phyloP scores from a whole-genome alignment of 2,329 filamentous ascomycete genomes.

The Drechslerella dactyloides region DNA sequence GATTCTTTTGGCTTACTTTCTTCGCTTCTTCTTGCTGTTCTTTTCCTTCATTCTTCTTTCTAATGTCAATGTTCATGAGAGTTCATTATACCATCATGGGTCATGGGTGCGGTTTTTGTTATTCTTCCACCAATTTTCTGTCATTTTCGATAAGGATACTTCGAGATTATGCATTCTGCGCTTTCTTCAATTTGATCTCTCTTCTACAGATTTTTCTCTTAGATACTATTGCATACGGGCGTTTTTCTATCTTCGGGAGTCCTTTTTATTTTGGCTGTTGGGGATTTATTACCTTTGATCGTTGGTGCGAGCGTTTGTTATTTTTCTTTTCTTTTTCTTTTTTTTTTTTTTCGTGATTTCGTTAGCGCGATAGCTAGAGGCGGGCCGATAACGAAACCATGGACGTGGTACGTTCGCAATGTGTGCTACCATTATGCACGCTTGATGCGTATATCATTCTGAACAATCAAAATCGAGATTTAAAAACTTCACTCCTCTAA shows the following conservation, averaged over 20 bases:
- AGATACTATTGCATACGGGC: background rate
- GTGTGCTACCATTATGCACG: no score
- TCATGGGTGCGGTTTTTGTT: conserved; percentile 13
- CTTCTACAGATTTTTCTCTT: background rate
- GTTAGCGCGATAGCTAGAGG: background rate
- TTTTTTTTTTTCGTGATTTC: background rate
- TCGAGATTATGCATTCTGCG: background rate
- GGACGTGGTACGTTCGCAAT: no score
- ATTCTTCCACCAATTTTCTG: conserved; percentile 2
- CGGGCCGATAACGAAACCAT: background rate
- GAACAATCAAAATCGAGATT: no score
- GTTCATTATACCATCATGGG: conserved; percentile 13
- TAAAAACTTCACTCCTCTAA: no score
- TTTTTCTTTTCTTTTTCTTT: background rate
- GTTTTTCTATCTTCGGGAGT: background rate
- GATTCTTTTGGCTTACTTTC: conserved; percentile 49
- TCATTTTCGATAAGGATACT: conserved; percentile 14
- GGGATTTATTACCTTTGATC: no score
- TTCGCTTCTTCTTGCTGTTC: no score
- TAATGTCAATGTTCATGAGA: conserved; percentile 38
- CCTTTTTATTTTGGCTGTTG: no score
- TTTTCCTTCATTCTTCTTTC: conserved; percentile 28
- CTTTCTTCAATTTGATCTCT: background rate
- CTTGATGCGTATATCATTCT: no score
- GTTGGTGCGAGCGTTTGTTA: background rate